These are phyloP conservation scores for Didymosphaeria variabile DNA, from an alignment of 2,329 filamentous ascomycete genomes.

Conservation along the genomic window DNA sequence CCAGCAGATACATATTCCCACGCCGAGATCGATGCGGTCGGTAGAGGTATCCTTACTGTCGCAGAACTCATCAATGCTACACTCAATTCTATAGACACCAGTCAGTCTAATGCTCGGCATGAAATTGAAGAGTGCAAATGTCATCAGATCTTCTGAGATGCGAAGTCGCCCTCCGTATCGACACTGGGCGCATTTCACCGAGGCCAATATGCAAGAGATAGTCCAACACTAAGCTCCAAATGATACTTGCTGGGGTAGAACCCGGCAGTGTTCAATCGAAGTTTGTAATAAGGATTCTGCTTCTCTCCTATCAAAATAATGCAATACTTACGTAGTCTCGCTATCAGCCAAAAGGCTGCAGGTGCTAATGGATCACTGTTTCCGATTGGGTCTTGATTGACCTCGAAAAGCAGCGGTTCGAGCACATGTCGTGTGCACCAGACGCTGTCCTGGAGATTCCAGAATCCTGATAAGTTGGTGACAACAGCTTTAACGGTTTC, in stretches of 20 bases:
- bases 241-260: not conserved
- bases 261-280: not conserved
- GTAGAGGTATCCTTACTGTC: constrained; percentile 22
- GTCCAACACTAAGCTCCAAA: not conserved
- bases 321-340: constrained; percentile 27
- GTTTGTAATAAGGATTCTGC: not conserved
- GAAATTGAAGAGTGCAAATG: not conserved
- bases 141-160: not conserved
- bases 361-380: constrained; percentile 12
- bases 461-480: constrained; percentile 21
- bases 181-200: not conserved
- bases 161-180: not conserved
- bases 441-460: constrained; percentile 14
- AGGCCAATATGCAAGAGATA: not conserved
- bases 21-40: constrained; percentile 15
- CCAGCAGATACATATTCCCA: not conserved
- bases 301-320: not conserved
- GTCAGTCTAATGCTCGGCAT: constrained; percentile 8
- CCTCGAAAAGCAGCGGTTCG: constrained; percentile 18
- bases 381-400: constrained; percentile 1
- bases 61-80: constrained; percentile 23
- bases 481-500: constrained; percentile 11
- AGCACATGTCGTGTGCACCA: constrained; percentile 3
- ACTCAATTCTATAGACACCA: constrained; percentile 25
- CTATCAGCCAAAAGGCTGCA: constrained; percentile 28